phyloP scores from a whole-genome alignment of 179 eudicot genomes.

The Drosera spatulata region DNA sequence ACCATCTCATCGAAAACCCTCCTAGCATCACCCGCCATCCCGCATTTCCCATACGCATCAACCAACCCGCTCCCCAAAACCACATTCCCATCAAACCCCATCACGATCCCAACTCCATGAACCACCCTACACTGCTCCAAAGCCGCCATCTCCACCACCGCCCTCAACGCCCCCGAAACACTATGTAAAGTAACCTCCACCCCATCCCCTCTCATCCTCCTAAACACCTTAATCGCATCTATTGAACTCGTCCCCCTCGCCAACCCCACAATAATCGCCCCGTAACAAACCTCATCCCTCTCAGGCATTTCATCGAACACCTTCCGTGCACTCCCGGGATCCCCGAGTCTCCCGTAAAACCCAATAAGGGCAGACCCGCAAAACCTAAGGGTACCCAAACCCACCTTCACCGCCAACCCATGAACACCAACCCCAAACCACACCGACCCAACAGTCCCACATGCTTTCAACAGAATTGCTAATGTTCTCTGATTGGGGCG shows the following conservation, averaged over 20 bases:
- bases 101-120: constrained; percentile 39
- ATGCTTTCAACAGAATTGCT: constrained; percentile 21
- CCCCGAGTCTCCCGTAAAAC: constrained; percentile 27
- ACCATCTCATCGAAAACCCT: constrained; percentile 25
- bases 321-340: constrained; percentile 26
- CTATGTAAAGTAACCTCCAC: constrained; percentile 33
- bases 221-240: constrained; percentile 33
- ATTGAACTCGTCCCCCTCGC: constrained; percentile 29
- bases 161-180: constrained; percentile 43
- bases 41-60: constrained; percentile 57
- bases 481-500: constrained; percentile 42
- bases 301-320: constrained; percentile 52
- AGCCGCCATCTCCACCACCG: constrained; percentile 35
- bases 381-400: constrained; percentile 19
- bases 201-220: constrained; percentile 30
- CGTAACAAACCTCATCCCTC: constrained; percentile 39
- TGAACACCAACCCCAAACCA: too few species aligned
- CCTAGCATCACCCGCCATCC: constrained; percentile 17
- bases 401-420: constrained; percentile 32
- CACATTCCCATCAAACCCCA: constrained; percentile 26
- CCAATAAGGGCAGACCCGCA: constrained; percentile 31
- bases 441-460: too few species aligned
- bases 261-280: constrained; percentile 47
- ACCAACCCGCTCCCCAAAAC: constrained; percentile 47
- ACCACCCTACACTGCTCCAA: constrained; percentile 51